Evolutionary conservation across 495 filamentous ascomycete species (phyloP).

Genomic region (Penicillium paxilli): DNA sequence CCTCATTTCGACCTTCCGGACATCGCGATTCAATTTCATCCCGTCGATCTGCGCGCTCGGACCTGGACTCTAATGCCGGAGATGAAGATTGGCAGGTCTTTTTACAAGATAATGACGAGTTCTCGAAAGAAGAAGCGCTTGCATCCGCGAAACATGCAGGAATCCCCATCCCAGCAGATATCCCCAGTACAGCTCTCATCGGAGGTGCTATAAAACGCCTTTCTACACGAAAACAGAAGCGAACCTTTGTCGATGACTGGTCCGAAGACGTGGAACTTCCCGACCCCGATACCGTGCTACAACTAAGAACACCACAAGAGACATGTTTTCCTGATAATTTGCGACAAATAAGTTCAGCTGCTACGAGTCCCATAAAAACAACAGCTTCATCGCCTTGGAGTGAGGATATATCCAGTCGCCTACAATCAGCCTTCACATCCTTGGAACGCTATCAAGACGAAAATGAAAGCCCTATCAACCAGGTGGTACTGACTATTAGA

Average conservation of each 20-base stretch:
- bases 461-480: slow-evolving; percentile 60
- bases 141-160: slow-evolving; percentile 82
- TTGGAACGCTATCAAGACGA: slow-evolving; percentile 64
- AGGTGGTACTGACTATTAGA: slow-evolving; percentile 70
- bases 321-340: slow-evolving; percentile 67
- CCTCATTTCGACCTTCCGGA: slow-evolving; percentile 49
- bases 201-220: slow-evolving; percentile 94
- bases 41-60: slow-evolving; percentile 74
- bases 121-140: slow-evolving; percentile 78
- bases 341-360: slow-evolving; percentile 58
- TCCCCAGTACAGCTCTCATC: slow-evolving; percentile 90
- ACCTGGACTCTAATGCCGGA: slow-evolving; percentile 68
- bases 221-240: slow-evolving; percentile 76
- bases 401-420: slow-evolving; percentile 24
- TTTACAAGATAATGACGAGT: slow-evolving; percentile 75
- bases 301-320: slow-evolving; percentile 61
- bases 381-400: slow-evolving; percentile 32
- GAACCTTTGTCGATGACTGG: slow-evolving; percentile 83
- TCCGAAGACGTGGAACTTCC: slow-evolving; percentile 87
- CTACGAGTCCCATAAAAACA: slow-evolving; percentile 40
- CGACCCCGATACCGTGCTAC: slow-evolving; percentile 54
- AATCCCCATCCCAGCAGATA: slow-evolving; percentile 85
- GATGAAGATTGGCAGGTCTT: slow-evolving; percentile 87
- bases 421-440: slow-evolving; percentile 27
- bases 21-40: slow-evolving; percentile 78